Percentiles rank a stretch among this genome's conserved stretches.
Evolutionary conservation across 83 land plant genomes (phyloP).

Genomic region (Larix sibirica): DNA sequence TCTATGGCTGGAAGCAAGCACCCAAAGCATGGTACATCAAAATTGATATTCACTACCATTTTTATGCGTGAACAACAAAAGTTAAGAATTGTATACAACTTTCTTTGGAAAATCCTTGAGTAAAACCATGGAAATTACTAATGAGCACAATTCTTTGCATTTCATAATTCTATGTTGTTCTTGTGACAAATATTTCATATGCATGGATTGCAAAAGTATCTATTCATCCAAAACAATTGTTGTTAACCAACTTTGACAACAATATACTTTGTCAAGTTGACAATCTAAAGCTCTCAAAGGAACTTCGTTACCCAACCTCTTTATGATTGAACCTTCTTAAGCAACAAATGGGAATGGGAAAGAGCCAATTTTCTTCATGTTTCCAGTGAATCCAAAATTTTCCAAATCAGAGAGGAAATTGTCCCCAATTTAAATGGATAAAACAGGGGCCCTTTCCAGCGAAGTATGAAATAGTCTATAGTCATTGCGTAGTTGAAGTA

Average conservation of each 20-base stretch:
- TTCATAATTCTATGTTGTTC: not conserved
- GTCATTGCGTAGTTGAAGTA: too few species aligned
- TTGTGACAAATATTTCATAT: not conserved
- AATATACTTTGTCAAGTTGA: constrained; percentile 12
- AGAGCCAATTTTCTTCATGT: not conserved
- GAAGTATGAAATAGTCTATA: too few species aligned
- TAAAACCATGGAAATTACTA: constrained; percentile 13
- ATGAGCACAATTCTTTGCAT: constrained; percentile 4
- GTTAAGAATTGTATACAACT: constrained; percentile 3
- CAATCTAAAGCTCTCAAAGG: constrained; percentile 14
- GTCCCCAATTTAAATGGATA: too few species aligned
- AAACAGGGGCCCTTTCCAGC: too few species aligned
- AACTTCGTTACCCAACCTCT: constrained; percentile 13
- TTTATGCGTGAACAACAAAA: constrained; percentile 1
- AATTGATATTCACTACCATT: not conserved
- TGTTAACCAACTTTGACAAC: constrained; percentile 7
- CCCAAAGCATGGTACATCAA: too few species aligned
- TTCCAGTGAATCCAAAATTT: constrained; percentile 5
- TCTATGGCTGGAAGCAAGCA: too few species aligned
- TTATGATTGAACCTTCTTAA: constrained; percentile 10
- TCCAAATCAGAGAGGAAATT: not conserved
- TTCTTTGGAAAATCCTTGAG: not conserved
- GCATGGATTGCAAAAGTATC: constrained; percentile 6
- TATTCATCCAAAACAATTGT: constrained; percentile 2
- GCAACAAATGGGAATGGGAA: constrained; percentile 3